These are phyloP conservation scores for Leucosporidium scottii DNA, from an alignment of 768 basidiomycete genomes.

Conservation along the genomic window DNA sequence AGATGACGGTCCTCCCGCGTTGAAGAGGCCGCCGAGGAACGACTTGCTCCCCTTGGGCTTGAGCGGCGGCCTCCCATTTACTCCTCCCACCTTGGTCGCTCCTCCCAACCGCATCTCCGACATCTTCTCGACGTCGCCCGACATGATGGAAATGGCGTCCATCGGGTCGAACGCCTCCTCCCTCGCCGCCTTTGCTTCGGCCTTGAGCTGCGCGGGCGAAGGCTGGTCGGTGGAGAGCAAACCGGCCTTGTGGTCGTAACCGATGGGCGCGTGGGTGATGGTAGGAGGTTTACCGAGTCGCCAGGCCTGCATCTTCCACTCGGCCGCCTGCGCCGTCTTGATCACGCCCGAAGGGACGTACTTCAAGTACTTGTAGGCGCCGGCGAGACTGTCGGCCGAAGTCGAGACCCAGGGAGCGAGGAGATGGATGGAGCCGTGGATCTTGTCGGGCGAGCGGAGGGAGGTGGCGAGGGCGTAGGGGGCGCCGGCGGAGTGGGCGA, in stretches of 20 bases:
- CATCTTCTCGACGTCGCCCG: neutral
- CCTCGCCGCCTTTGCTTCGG: too few relatives aligned
- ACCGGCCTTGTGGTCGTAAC: slow-evolving; percentile 1
- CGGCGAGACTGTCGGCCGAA: slow-evolving; percentile 54
- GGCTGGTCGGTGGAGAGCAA: neutral
- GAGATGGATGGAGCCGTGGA: slow-evolving; percentile 76
- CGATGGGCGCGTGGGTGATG: slow-evolving; percentile 39
- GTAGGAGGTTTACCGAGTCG: slow-evolving; percentile 93
- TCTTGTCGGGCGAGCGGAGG: slow-evolving; percentile 57
- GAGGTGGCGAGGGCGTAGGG: slow-evolving; percentile 90
- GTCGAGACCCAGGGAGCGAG: slow-evolving; percentile 96
- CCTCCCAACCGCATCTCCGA: neutral
- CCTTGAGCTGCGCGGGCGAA: too few relatives aligned
- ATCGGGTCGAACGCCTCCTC: too few relatives aligned
- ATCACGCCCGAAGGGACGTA: slow-evolving; percentile 89
- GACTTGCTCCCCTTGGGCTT: slow-evolving; percentile 6
- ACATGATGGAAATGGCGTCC: neutral
- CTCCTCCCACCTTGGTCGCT: neutral
- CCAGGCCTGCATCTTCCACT: slow-evolving; percentile 95
- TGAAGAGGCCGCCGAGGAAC: slow-evolving; percentile 13
- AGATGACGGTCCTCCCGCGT: neutral
- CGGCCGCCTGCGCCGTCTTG: slow-evolving; percentile 91
- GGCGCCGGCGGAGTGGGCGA: slow-evolving; percentile 93
- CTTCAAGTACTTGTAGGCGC: slow-evolving; percentile 81
- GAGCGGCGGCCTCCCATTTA: neutral